Evolutionary conservation across 169 alveolate genomes (phyloP).

Genomic region (Eimeria nieschulzi): DNA sequence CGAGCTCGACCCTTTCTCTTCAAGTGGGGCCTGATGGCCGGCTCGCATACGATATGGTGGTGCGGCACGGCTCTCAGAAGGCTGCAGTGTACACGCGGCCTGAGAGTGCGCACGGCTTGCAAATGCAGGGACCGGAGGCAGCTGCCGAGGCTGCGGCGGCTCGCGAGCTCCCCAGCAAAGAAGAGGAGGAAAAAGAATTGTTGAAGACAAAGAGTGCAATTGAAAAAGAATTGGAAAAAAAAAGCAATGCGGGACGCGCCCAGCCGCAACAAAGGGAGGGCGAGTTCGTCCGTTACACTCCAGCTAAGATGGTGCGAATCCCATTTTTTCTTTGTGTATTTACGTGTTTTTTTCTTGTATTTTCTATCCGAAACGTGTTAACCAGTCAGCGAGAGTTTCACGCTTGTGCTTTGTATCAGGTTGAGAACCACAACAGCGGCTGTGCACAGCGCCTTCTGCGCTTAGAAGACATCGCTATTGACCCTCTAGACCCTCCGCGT

Average conservation of each 20-base stretch:
- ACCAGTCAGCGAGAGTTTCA: no score
- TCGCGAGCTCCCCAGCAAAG: constrained; percentile 47
- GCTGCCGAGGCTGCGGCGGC: constrained; percentile 6
- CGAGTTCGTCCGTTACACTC: constrained; percentile 70
- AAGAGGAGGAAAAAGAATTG: constrained; percentile 58
- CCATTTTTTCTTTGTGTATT: not conserved
- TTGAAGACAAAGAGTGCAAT: constrained; percentile 50
- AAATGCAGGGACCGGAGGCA: constrained; percentile 11
- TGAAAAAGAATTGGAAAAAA: constrained; percentile 61
- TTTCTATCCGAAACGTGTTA: no score
- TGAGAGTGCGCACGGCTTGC: constrained; percentile 55
- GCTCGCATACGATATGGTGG: constrained; percentile 78
- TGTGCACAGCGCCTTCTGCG: constrained; percentile 89
- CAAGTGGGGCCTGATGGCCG: constrained; percentile 77
- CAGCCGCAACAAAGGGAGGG: constrained; percentile 34
- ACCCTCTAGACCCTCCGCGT: constrained; percentile 96
- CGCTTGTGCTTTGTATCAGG: constrained; percentile 15
- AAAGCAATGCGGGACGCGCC: constrained; percentile 42
- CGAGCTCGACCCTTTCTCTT: constrained; percentile 77
- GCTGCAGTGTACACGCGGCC: constrained; percentile 59
- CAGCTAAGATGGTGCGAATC: constrained; percentile 55
- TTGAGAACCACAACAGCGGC: constrained; percentile 80
- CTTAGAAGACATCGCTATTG: constrained; percentile 91
- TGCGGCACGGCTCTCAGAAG: constrained; percentile 73
- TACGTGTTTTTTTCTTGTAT: not conserved